Percentiles rank a stretch among this genome's conserved stretches.
Evolutionary conservation across 805 yeast species (phyloP).

Genomic region (Metschnikowia aberdeeniae): DNA sequence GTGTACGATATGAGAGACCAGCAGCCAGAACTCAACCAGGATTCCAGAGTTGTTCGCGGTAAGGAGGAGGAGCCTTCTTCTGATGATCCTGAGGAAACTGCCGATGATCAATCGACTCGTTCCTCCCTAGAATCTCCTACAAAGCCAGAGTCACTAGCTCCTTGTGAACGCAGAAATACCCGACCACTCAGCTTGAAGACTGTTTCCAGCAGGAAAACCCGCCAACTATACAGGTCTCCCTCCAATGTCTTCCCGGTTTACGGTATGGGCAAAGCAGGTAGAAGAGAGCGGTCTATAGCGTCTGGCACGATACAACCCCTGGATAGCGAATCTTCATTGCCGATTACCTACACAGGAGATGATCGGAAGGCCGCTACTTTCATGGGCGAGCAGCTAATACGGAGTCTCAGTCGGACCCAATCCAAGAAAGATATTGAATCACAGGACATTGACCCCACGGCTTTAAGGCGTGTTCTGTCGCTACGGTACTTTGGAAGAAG

Average conservation of each 20-base stretch:
- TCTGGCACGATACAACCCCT: slow-evolving; percentile 14
- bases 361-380: slow-evolving; percentile 10
- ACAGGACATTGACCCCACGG: neutral
- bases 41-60: slow-evolving; percentile 67
- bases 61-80: slow-evolving; percentile 6
- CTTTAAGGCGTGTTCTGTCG: slow-evolving; percentile 1
- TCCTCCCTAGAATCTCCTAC: slow-evolving; percentile 3
- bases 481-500: neutral
- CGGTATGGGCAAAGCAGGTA: slow-evolving; percentile 69
- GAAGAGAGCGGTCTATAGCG: slow-evolving; percentile 57
- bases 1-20: slow-evolving; percentile 70
- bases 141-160: neutral
- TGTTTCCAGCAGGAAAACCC: neutral
- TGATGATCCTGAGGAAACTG: slow-evolving; percentile 9
- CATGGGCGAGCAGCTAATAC: slow-evolving; percentile 12
- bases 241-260: slow-evolving; percentile 75
- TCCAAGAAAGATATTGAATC: slow-evolving; percentile 12
- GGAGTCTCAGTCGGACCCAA: slow-evolving; percentile 12
- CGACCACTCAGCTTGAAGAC: slow-evolving; percentile 1
- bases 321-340: slow-evolving; percentile 1
- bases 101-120: slow-evolving; percentile 5
- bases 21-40: slow-evolving; percentile 73
- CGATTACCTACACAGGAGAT: neutral
- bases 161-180: neutral
- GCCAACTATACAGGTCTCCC: slow-evolving; percentile 45